Conservation (phyloP, 2,329 filamentous ascomycete genomes). For the Stylonectria norvegica region DNA sequence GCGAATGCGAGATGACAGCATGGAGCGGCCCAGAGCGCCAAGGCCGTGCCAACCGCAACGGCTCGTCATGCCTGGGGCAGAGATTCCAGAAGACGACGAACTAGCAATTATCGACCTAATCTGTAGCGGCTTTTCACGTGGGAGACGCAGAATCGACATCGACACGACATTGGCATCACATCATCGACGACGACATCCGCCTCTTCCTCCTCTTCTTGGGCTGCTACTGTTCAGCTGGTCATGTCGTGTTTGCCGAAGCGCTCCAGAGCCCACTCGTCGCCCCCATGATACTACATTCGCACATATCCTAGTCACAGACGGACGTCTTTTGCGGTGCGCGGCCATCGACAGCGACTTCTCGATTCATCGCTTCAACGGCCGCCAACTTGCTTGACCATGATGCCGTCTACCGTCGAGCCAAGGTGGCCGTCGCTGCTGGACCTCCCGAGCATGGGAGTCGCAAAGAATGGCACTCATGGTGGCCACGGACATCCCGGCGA, state of each 20-base stretch:
- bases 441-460: not conserved
- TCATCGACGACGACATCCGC: slow-evolving; percentile 7
- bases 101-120: too few relatives aligned
- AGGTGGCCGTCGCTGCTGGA: slow-evolving; percentile 20
- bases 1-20: slow-evolving; percentile 28
- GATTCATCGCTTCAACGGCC: too few relatives aligned
- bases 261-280: slow-evolving; percentile 20
- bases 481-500: slow-evolving; percentile 38
- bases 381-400: slow-evolving; percentile 29
- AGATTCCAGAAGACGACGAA: too few relatives aligned
- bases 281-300: slow-evolving; percentile 26
- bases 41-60: slow-evolving; percentile 20
- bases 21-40: slow-evolving; percentile 13
- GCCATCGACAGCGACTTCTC: too few relatives aligned
- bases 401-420: slow-evolving; percentile 21
- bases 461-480: slow-evolving; percentile 7
- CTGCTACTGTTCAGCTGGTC: slow-evolving; percentile 18
- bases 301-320: too few relatives aligned
- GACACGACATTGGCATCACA: too few relatives aligned
- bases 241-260: slow-evolving; percentile 19
- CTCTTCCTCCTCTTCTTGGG: slow-evolving; percentile 2
- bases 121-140: too few relatives aligned
- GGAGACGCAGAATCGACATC: too few relatives aligned
- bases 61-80: slow-evolving; percentile 2
- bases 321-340: too few relatives aligned